phyloP scores from a whole-genome alignment of 1,284 basidiomycete genomes.

The Rugosomyces carneus region DNA sequence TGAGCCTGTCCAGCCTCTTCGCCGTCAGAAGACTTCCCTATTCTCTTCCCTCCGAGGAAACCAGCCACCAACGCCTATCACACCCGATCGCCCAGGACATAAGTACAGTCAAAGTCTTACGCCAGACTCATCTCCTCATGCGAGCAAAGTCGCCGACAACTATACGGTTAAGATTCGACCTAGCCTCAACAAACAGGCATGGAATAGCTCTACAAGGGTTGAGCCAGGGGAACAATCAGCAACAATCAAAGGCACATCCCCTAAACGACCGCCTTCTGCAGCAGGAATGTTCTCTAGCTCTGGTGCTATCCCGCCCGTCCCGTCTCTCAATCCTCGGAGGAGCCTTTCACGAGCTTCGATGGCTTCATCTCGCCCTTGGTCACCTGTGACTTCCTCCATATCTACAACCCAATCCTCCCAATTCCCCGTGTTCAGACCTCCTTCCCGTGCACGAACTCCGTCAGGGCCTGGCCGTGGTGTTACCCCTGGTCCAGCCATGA shows the following conservation, averaged over 20 bases:
- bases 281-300: constrained; percentile 31
- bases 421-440: constrained; percentile 35
- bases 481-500: constrained; percentile 35
- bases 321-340: constrained; percentile 41
- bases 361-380: constrained; percentile 75
- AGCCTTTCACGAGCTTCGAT: constrained; percentile 70
- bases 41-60: constrained; percentile 41
- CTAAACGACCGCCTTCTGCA: constrained; percentile 44
- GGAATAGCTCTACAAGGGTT: constrained; percentile 78
- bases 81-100: constrained; percentile 54
- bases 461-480: constrained; percentile 25
- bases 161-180: constrained; percentile 37
- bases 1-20: constrained; percentile 44
- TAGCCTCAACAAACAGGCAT: constrained; percentile 40
- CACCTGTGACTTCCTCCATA: constrained; percentile 64
- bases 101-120: constrained; percentile 67
- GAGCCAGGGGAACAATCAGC: constrained; percentile 41
- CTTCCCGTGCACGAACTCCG: constrained; percentile 39
- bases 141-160: constrained; percentile 29
- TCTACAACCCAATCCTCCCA: constrained; percentile 63
- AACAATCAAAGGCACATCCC: constrained; percentile 44
- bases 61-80: constrained; percentile 39
- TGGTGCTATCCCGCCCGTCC: constrained; percentile 42
- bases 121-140: constrained; percentile 55
- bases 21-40: constrained; percentile 55